phyloP scores from a whole-genome alignment of 2,329 filamentous ascomycete species.

The Colletotrichum coccodes region DNA sequence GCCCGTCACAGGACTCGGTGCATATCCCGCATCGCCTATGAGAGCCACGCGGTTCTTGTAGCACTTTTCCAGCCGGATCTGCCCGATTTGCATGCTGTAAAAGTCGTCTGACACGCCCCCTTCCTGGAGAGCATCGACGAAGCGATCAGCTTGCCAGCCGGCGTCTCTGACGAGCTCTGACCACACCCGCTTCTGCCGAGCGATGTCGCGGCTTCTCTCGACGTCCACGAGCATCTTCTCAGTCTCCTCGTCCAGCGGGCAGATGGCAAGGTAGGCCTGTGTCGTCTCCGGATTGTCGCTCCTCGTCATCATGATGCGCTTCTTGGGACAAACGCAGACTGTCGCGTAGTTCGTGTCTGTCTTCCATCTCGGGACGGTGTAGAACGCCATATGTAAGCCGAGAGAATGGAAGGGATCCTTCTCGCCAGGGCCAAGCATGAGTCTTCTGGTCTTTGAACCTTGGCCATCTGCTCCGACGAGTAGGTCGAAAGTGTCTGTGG shows the following conservation, averaged over 20 bases:
- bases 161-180: conserved; percentile 39
- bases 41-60: conserved; percentile 58
- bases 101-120: conserved; percentile 55
- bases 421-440: conserved; percentile 45
- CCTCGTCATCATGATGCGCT: conserved; percentile 14
- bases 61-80: conserved; percentile 57
- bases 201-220: conserved; percentile 20
- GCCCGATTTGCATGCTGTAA: conserved; percentile 55
- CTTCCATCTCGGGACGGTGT: conserved; percentile 40
- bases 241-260: conserved; percentile 11
- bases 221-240: conserved; percentile 4
- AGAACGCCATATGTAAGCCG: conserved; percentile 44
- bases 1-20: conserved; percentile 57
- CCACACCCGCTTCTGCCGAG: conserved; percentile 42
- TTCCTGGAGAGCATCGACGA: conserved; percentile 43
- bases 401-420: conserved; percentile 39
- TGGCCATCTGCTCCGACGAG: conserved; percentile 67
- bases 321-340: conserved; percentile 7
- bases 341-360: conserved; percentile 32
- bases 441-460: conserved; percentile 57
- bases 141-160: conserved; percentile 56
- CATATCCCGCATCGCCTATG: conserved; percentile 65
- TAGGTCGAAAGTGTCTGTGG: conserved; percentile 56
- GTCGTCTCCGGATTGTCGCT: conserved; percentile 29
- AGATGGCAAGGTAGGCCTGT: conserved; percentile 24